Percentiles rank a stretch among this genome's conserved stretches.
Evolutionary conservation across 1,139 yeast species (phyloP).

Genomic region (Yamadazyma blattariae): DNA sequence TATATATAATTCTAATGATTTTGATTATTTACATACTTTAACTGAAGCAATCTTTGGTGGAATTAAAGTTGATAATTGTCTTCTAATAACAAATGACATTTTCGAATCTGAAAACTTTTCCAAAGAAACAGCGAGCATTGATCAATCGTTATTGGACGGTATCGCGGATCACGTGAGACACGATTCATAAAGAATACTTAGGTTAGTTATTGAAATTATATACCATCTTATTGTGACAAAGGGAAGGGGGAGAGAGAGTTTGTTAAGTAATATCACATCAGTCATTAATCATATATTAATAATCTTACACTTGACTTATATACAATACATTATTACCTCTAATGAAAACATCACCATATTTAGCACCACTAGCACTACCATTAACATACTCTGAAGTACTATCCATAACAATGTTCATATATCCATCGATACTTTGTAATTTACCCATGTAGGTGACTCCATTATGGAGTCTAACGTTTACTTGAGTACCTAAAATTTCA

Average conservation of each 20-base stretch:
- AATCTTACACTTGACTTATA: slow-evolving; percentile 33
- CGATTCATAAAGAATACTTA: no score
- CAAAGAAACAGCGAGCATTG: slow-evolving; percentile 5
- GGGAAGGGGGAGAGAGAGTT: not conserved
- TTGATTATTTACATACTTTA: slow-evolving; percentile 72
- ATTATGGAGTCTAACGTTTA: slow-evolving; percentile 78
- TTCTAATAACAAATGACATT: slow-evolving; percentile 87
- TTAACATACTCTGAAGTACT: slow-evolving; percentile 67
- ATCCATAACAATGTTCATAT: slow-evolving; percentile 90
- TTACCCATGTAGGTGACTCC: slow-evolving; percentile 78
- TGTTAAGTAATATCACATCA: no score
- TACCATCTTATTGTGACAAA: no score
- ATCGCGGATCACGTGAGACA: slow-evolving; percentile 1
- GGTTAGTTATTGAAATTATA: no score
- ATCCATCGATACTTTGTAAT: slow-evolving; percentile 91
- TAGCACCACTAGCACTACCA: slow-evolving; percentile 50
- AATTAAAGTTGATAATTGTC: slow-evolving; percentile 91
- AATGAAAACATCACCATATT: slow-evolving; percentile 84
- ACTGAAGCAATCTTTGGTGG: slow-evolving; percentile 99
- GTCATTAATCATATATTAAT: slow-evolving; percentile 1
- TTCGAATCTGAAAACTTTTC: slow-evolving; percentile 12
- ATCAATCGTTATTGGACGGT: slow-evolving; percentile 15
- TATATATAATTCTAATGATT: no score
- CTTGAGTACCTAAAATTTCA: slow-evolving; percentile 75
- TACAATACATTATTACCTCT: slow-evolving; percentile 80